These are phyloP conservation scores for Adansonia grandidieri DNA, from an alignment of 441 rosid genomes.

Conservation along the genomic window DNA sequence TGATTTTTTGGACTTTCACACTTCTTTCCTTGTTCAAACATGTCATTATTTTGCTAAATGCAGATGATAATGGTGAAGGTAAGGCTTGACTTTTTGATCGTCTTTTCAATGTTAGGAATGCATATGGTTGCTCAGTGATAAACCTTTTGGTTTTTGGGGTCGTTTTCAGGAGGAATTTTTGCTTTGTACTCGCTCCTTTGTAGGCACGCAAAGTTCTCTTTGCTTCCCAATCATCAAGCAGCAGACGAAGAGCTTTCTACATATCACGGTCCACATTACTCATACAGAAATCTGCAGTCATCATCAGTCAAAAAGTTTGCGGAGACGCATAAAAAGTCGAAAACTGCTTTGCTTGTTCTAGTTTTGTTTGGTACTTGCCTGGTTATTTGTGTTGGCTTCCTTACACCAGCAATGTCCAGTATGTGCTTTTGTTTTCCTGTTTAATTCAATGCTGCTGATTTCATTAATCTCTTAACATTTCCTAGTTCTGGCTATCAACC, in stretches of 20 bases:
- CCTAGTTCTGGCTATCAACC: neutral
- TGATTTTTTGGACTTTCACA: constrained; percentile 86
- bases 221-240: constrained; percentile 94
- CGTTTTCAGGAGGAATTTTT: constrained; percentile 76
- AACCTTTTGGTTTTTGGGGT: constrained; percentile 22
- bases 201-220: constrained; percentile 81
- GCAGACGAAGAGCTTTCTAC: constrained; percentile 95
- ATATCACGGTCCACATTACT: constrained; percentile 55
- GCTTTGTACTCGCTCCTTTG: constrained; percentile 91
- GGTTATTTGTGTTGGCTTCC: constrained; percentile 60
- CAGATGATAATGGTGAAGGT: constrained; percentile 92
- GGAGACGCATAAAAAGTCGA: constrained; percentile 66
- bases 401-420: constrained; percentile 91
- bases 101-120: constrained; percentile 4
- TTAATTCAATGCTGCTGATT: neutral
- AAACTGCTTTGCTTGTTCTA: constrained; percentile 66
- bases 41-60: constrained; percentile 56
- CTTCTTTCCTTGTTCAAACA: constrained; percentile 77
- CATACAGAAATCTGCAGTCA: constrained; percentile 46
- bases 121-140: neutral
- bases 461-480: neutral
- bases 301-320: constrained; percentile 56
- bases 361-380: constrained; percentile 74
- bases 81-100: constrained; percentile 23
- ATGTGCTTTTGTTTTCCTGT: constrained; percentile 3